These are phyloP conservation scores for Trametes cinnabarina DNA, from an alignment of 768 basidiomycete species.

Conservation along the genomic window DNA sequence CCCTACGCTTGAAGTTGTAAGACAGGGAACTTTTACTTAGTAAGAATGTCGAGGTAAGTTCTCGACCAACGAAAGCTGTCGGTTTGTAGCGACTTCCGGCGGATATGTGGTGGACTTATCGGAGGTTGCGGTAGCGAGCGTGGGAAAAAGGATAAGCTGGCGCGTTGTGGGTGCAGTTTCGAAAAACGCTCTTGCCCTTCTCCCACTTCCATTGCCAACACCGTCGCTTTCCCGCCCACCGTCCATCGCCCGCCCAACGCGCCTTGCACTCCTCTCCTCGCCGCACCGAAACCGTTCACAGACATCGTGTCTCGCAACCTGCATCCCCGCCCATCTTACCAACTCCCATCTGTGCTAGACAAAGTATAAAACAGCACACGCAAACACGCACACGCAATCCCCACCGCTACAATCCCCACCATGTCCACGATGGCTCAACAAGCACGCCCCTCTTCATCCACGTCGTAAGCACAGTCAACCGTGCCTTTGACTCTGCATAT, in stretches of 20 bases:
- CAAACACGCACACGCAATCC: conserved; percentile 14
- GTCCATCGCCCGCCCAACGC: neutral
- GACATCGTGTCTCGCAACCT: neutral
- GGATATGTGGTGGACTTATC: too few species aligned
- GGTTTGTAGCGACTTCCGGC: too few species aligned
- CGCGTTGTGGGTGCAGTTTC: conserved; percentile 5
- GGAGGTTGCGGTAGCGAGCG: neutral
- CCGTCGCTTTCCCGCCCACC: neutral
- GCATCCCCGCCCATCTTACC: neutral
- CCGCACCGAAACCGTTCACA: neutral
- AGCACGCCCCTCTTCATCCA: conserved; percentile 36
- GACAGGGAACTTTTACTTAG: too few species aligned
- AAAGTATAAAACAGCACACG: conserved; percentile 16
- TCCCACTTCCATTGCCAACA: conserved; percentile 11
- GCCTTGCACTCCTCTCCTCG: neutral
- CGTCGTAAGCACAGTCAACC: conserved; percentile 25
- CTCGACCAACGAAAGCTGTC: too few species aligned
- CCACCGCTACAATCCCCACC: neutral
- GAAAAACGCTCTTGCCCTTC: conserved; percentile 15
- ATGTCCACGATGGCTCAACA: conserved; percentile 21
- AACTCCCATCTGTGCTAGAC: conserved; percentile 11
- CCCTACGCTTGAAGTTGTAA: too few species aligned
- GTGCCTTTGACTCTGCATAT: too few species aligned
- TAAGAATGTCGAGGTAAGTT: too few species aligned
- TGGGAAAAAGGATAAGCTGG: conserved; percentile 8